These are phyloP conservation scores for Exophiala dermatitidis DNA, from an alignment of 2,329 filamentous ascomycete genomes.

Conservation along the genomic window DNA sequence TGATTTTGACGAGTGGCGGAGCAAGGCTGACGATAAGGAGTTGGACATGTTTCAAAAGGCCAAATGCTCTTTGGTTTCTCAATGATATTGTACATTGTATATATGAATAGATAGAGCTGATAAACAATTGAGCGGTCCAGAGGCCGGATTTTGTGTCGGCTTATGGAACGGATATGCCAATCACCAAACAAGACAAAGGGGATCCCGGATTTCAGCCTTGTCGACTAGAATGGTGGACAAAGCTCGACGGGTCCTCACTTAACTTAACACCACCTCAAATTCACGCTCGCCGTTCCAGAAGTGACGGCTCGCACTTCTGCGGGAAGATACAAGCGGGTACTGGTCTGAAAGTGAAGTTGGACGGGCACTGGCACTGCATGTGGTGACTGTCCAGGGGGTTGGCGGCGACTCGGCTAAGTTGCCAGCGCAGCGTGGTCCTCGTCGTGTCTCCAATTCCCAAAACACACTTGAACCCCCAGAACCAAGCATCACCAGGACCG, in stretches of 20 bases:
- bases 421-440: neutral
- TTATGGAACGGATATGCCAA: neutral
- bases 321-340: too few relatives aligned
- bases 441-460: neutral
- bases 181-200: neutral
- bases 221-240: too few relatives aligned
- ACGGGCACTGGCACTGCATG: too few relatives aligned
- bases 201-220: too few relatives aligned
- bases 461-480: neutral
- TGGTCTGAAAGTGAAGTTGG: too few relatives aligned
- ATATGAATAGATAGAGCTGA: neutral
- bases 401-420: constrained; percentile 13
- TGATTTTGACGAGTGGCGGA: constrained; percentile 42
- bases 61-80: neutral
- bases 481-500: neutral
- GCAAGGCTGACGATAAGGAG: constrained; percentile 9
- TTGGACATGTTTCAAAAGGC: constrained; percentile 12
- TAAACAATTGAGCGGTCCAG: neutral
- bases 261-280: too few relatives aligned
- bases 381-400: neutral
- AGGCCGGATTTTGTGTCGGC: too few relatives aligned
- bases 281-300: too few relatives aligned
- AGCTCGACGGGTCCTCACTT: too few relatives aligned
- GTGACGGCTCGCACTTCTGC: too few relatives aligned
- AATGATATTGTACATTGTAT: neutral